Conservation (phyloP, 2,329 filamentous ascomycete species). For the Waltergamsia citrina region DNA sequence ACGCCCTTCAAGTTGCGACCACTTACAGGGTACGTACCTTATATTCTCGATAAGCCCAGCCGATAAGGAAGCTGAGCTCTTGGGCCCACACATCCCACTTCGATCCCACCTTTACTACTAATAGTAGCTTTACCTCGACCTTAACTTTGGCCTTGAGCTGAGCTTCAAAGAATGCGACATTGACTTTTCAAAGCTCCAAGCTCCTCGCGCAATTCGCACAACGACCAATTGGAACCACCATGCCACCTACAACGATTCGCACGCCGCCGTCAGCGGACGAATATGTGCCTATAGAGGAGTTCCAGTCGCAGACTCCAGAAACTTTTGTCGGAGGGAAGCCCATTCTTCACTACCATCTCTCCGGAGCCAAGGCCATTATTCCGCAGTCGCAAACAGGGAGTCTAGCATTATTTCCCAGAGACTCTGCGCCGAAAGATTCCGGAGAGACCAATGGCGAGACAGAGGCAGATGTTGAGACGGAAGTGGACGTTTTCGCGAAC, state of each 20-base stretch:
- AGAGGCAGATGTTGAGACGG: slow-evolving; percentile 31
- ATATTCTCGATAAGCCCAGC: no score
- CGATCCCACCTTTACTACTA: no score
- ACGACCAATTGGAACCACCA: slow-evolving; percentile 7
- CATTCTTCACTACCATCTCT: slow-evolving; percentile 56
- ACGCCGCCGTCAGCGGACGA: slow-evolving; percentile 45
- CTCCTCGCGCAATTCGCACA: background rate
- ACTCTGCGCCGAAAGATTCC: slow-evolving; percentile 18
- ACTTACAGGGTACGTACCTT: no score
- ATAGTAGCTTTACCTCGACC: no score
- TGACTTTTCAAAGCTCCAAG: background rate
- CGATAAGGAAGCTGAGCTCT: no score
- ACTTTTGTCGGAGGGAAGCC: slow-evolving; percentile 65
- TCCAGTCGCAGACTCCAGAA: slow-evolving; percentile 62
- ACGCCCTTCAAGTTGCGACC: no score
- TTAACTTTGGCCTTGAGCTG: no score
- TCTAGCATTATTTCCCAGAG: slow-evolving; percentile 43
- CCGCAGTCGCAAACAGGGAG: slow-evolving; percentile 41
- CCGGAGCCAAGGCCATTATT: slow-evolving; percentile 47
- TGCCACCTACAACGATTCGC: slow-evolving; percentile 45
- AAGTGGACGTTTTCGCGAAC: slow-evolving; percentile 47
- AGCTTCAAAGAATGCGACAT: slow-evolving; percentile 4
- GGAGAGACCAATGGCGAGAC: slow-evolving; percentile 18
- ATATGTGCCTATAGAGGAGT: slow-evolving; percentile 57
- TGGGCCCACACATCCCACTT: no score